These are phyloP conservation scores for Paracoccidioides brasiliensis DNA, from an alignment of 2,329 filamentous ascomycete genomes.

Conservation along the genomic window DNA sequence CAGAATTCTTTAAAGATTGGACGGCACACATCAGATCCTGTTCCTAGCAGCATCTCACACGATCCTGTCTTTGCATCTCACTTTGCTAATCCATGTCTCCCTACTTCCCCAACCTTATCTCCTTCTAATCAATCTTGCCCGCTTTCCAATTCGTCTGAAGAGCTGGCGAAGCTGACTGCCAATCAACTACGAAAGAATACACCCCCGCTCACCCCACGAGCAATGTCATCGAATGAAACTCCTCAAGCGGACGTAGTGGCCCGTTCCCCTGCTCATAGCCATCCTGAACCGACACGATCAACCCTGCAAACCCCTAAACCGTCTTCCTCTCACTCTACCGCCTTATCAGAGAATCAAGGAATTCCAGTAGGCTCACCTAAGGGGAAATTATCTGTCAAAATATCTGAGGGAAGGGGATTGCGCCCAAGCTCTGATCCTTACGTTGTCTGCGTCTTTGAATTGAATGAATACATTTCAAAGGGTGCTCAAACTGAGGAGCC, in stretches of 20 bases:
- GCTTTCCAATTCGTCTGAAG: conserved; percentile 32
- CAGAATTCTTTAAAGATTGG: conserved; percentile 24
- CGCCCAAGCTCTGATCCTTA: conserved; percentile 80
- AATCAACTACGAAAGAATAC: conserved; percentile 65
- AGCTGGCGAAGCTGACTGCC: conserved; percentile 61
- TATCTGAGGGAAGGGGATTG: conserved; percentile 71
- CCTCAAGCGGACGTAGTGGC: conserved; percentile 18
- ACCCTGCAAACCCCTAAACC: conserved; percentile 10
- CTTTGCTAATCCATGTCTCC: conserved; percentile 53
- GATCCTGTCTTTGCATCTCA: conserved; percentile 53
- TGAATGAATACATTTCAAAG: conserved; percentile 88
- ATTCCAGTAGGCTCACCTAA: conserved; percentile 59
- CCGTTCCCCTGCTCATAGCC: conserved; percentile 15
- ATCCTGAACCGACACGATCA: conserved; percentile 13
- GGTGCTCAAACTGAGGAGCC: conserved; percentile 55
- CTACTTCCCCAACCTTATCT: conserved; percentile 37
- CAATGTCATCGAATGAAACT: conserved; percentile 62
- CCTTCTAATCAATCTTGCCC: conserved; percentile 26
- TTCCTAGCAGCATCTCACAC: conserved; percentile 52
- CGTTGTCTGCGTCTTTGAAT: conserved; percentile 91
- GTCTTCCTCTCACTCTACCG: conserved; percentile 10
- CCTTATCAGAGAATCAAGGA: conserved; percentile 25
- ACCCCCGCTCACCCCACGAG: conserved; percentile 76
- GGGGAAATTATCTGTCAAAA: conserved; percentile 81
- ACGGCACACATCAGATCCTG: conserved; percentile 35